Percentiles rank a stretch among this genome's conserved stretches.
Evolutionary conservation across 2,329 filamentous ascomycete species (phyloP).

Genomic region (Colletotrichum gigasporum): DNA sequence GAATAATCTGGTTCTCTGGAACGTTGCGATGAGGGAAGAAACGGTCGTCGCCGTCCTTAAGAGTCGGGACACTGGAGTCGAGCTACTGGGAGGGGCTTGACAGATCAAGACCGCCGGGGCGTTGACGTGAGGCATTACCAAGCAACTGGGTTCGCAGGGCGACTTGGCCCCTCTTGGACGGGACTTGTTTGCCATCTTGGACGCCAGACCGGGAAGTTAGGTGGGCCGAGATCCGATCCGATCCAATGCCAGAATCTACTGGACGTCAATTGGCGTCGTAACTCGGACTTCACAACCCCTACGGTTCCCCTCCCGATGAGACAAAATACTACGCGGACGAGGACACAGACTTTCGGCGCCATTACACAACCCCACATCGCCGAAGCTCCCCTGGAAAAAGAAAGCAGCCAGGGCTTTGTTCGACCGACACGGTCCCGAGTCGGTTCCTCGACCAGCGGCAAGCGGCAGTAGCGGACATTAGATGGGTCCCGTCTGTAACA

Average conservation of each 20-base stretch:
- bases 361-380: neutral
- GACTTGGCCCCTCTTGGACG: neutral
- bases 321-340: neutral
- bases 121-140: constrained; percentile 29
- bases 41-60: constrained; percentile 7
- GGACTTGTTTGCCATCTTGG: neutral
- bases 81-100: neutral
- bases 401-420: neutral
- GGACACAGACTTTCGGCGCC: neutral
- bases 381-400: neutral
- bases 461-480: neutral
- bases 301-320: constrained; percentile 10
- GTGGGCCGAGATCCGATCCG: constrained; percentile 16
- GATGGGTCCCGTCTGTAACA: no score
- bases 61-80: constrained; percentile 3
- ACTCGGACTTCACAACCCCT: neutral
- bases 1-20: neutral
- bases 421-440: constrained; percentile 3
- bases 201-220: neutral
- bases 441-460: neutral
- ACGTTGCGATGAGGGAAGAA: neutral
- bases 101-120: neutral
- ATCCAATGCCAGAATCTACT: neutral
- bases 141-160: constrained; percentile 12
- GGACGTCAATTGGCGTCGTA: neutral